Conservation (phyloP, 73 alveolate genomes). For the Stentor coeruleus region DNA sequence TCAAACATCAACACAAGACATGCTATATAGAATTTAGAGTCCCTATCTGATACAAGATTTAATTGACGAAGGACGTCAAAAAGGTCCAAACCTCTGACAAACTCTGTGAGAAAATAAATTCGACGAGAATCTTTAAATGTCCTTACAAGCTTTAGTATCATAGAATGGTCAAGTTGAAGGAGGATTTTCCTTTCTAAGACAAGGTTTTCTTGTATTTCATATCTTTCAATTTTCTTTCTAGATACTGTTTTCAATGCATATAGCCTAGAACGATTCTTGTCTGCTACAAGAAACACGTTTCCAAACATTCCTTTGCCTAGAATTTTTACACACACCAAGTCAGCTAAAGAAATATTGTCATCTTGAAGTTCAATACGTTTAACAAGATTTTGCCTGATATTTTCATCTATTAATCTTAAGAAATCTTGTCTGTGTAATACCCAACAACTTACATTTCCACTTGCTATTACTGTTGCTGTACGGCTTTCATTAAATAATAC, state of each 20-base stretch:
- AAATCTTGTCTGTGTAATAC: conserved; percentile 36
- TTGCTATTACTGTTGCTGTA: conserved; percentile 53
- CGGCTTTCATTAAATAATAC: conserved; percentile 47
- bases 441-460: conserved; percentile 51
- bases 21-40: conserved; percentile 40
- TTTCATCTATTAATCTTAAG: conserved; percentile 37
- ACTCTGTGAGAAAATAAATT: conserved; percentile 62
- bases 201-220: conserved; percentile 54
- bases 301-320: conserved; percentile 80
- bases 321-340: conserved; percentile 43
- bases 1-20: conserved; percentile 46
- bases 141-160: conserved; percentile 58
- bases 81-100: conserved; percentile 65
- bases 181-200: conserved; percentile 55
- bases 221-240: conserved; percentile 49
- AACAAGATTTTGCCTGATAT: conserved; percentile 18
- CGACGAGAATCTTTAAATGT: conserved; percentile 62
- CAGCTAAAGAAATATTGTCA: conserved; percentile 39
- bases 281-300: conserved; percentile 57
- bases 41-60: conserved; percentile 49
- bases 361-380: conserved; percentile 44
- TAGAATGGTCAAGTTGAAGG: conserved; percentile 61
- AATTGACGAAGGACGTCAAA: conserved; percentile 67
- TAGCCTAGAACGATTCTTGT: conserved; percentile 40
- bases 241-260: conserved; percentile 74